Base-by-base conservation (phyloP, 2,329 filamentous ascomycete genomes). In the Xylariaceae sp. region DNA sequence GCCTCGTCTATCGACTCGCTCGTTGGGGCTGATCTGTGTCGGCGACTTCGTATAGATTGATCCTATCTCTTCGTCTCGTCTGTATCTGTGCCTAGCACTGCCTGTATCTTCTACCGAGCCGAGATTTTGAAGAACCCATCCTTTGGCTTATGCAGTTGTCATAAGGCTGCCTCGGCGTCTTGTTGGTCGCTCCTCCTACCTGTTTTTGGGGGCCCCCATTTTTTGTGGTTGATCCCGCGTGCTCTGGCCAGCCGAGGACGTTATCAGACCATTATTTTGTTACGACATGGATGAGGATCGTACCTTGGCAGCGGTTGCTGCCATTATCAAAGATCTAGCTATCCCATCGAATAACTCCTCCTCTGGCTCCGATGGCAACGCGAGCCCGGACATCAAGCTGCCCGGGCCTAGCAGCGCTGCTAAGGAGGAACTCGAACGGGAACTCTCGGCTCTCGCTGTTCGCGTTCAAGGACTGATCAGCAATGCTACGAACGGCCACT, bases 381-480 rank as follows among this genome's bases (percentile, higher is more conserved):
- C 75, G 58, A 77, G 76, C 60, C 74, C 75, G 55, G 78, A 82
- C 65, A 80, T 93, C 70, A 82, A 82, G 63, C 82, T 97, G 23
- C 92, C 93, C 11, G 94, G 94, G 60, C 82, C 84, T 59, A 83
- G 91, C 60, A 88, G 84, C 50, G 76, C 84, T 41, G 88, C 88
- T 66, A 97, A 97, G 77, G 81, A 83, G 66, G 82, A 82, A 37
- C 84, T 97, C 62, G 92, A 97, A 76, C 81, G 82, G 61, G 93
- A 97, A 76, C 83, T 99, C 59, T 84, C 88, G 54, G 88, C 89
- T 58, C 83, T 97, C 64, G 84, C 88, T 61, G 78, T 86, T 62
- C 83, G 94, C 66, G 85, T 97, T 66, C 88, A 92, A 65, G 85
- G 87, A 65, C 84, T 97, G 67, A 92, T 97, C 78, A 85, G 89